These are phyloP conservation scores for Chytriomyces sp. DNA, from an alignment of 192 early-diverging fungal genomes.

Conservation along the genomic window DNA sequence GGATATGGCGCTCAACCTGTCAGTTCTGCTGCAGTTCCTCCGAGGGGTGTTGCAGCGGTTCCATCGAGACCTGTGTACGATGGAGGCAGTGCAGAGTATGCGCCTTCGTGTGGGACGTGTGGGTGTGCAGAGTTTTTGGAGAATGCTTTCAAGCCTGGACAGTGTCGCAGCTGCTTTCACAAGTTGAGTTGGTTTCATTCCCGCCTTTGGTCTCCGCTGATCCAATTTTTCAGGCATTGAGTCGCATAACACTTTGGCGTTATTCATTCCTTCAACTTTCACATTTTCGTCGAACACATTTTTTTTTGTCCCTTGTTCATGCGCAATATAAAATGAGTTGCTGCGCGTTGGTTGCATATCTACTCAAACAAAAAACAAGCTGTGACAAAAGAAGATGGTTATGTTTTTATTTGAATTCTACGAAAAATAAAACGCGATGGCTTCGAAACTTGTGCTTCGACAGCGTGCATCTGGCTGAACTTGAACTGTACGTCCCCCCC, in stretches of 20 bases:
- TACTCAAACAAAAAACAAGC: too few relatives aligned
- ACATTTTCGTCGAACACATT: not conserved
- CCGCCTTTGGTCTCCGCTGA: not conserved
- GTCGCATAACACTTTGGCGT: not conserved
- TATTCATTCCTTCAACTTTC: not conserved
- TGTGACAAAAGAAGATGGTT: too few relatives aligned
- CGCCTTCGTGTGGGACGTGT: constrained; percentile 63
- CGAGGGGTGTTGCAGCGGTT: not conserved
- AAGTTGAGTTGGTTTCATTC: constrained; percentile 10
- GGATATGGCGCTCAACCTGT: too few relatives aligned
- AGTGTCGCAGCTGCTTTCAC: constrained; percentile 87
- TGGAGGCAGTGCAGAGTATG: constrained; percentile 1
- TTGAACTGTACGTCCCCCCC: not conserved
- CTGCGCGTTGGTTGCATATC: too few relatives aligned
- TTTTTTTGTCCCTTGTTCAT: not conserved
- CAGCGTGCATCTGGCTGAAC: not conserved
- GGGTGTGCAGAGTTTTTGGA: constrained; percentile 76
- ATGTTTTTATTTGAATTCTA: too few relatives aligned
- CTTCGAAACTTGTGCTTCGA: not conserved
- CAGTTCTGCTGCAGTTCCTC: constrained; percentile 17
- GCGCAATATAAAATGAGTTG: too few relatives aligned
- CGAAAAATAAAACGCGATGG: not conserved
- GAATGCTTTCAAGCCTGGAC: constrained; percentile 75
- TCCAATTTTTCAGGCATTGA: not conserved
- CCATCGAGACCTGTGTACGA: constrained; percentile 11